Percentiles rank a stretch among this genome's conserved stretches.
phyloP scores from a whole-genome alignment of 345 rosid genomes.

The Luvunga scandens region DNA sequence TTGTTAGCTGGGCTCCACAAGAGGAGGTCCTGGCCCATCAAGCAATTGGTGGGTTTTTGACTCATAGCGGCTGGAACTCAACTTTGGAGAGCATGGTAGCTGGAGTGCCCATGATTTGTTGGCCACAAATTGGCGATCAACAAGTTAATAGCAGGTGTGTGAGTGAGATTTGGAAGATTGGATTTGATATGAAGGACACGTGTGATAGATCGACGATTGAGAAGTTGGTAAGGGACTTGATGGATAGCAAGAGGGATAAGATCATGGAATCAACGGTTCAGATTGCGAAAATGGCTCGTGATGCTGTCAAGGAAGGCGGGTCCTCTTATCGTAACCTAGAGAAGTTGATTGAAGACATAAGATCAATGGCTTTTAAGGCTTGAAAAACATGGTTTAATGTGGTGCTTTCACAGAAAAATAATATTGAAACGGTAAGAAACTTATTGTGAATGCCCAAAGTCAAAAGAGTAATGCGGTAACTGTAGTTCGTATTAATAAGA shows the following conservation, averaged over 20 bases:
- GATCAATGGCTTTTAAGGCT: neutral
- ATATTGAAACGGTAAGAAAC: too few species aligned
- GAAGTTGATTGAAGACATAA: conserved; percentile 42
- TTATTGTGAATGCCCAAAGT: too few species aligned
- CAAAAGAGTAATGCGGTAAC: too few species aligned
- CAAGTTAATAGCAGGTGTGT: conserved; percentile 33
- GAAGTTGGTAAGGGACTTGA: conserved; percentile 23
- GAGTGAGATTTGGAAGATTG: conserved; percentile 30
- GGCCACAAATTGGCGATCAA: conserved; percentile 37
- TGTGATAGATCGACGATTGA: conserved; percentile 20
- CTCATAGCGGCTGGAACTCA: conserved; percentile 29
- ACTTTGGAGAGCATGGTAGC: conserved; percentile 28
- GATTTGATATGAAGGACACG: conserved; percentile 36
- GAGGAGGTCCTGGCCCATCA: conserved; percentile 23
- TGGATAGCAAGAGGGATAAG: conserved; percentile 13
- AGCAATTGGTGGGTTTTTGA: conserved; percentile 42
- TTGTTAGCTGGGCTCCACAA: conserved; percentile 28
- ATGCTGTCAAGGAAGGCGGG: conserved; percentile 33
- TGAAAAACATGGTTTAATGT: neutral
- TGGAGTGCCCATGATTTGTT: conserved; percentile 41
- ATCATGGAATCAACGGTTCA: conserved; percentile 19
- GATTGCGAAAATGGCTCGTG: conserved; percentile 29
- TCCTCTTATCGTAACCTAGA: conserved; percentile 37
- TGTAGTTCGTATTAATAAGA: too few species aligned
- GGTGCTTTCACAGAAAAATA: neutral